Evolutionary conservation across 164 flowering plant genomes (phyloP), one percentile per base, ranked within the genome.

Genomic region (Magnolia officinalis): DNA sequence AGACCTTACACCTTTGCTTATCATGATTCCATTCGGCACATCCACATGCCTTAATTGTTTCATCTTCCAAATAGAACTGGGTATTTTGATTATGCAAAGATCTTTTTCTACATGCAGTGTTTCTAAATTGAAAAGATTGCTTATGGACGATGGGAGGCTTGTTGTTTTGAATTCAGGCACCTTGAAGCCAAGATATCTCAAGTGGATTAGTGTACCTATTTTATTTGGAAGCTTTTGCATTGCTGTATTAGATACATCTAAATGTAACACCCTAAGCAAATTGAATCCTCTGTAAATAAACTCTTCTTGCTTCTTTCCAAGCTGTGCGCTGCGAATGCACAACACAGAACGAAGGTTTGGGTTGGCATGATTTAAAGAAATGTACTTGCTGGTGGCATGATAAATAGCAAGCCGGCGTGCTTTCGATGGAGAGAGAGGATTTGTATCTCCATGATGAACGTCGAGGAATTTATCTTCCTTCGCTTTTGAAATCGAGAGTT

Each of bases 141-240:
- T 55, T 55, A 55, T 55, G 13, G 61, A 55, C 0, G 61, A 55
- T 63, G 1, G 61, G 16, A 55, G 18, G 61, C 61, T 37, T 37
- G 45, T 37, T 37, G 45, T 11, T 55, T 1, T 10, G 1, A 13
- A 50, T 20, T 23, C 63, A 55, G 16, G 13, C 61, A 11, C 10
- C 61, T 16, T 55, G 18, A 11, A 55, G 16, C 61, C 61, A 49
- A 83, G 51, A 75, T 79, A 83, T 75, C 78, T 78, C 73, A 86
- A 77, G 24, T 79, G 83, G 37, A 79, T 18, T 1, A 86, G 79
- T 2, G 67, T 66, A 4, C 82, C 84, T 2, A 84, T 45, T 70
- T 74, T 71, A 0, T 20, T 24, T 0, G 81, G 75, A 1, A 82
- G 24, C 5, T 51, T 10, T 8, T 1, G 8, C 7, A 50, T 13